Evolutionary conservation across 1,284 basidiomycete genomes (phyloP), one percentile per base, ranked within the genome.

Genomic region (Microbotryomycetes sp.): DNA sequence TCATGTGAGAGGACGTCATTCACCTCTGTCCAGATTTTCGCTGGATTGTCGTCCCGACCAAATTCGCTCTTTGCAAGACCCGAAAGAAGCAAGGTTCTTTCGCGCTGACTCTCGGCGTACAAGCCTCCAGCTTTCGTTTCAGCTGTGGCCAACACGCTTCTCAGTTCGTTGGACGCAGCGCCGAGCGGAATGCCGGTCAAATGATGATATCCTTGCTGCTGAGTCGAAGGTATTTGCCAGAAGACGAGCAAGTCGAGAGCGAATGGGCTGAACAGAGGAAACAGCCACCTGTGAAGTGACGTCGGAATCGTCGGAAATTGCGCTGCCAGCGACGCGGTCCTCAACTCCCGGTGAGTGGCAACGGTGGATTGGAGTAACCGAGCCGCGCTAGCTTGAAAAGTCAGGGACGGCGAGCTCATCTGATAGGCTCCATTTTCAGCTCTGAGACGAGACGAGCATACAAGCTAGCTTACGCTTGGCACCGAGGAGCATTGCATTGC

Each of bases 91-190:
- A 83, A 82, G 64, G 76, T 75, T 70, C 84, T 83, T 74, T 91
- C 83, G 54, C 85, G 79, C 59, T 82, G 83, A 4, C 89, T 92
- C 78, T 94, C 90, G 21, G 88, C 88, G 73, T 91, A 96, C 82
- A 94, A 88, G 62, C 84, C 69, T 2, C 90, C 62, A 85, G 82
- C 71, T 82, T 86, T 76, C 23, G 79, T 79, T 72, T 88, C 88
- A n/a, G 80, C 80, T 48, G 75, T 79, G 69, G 84, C 81, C 4
- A 82, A 80, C 16, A 80, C 78, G 45, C 82, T 79, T 9, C 87
- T 78, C 46, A 79, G 71, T 3, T 74, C 45, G n/a, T 74, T 74
- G 41, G 87, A 85, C 2, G 78, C 74, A 9, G 87, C 86, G 5
- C 88, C 87, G 5, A 89, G 78, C 5, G 77, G 79, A 9, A 86